phyloP scores from a whole-genome alignment of 257 asterid species.

The Solanum bukasovii region DNA sequence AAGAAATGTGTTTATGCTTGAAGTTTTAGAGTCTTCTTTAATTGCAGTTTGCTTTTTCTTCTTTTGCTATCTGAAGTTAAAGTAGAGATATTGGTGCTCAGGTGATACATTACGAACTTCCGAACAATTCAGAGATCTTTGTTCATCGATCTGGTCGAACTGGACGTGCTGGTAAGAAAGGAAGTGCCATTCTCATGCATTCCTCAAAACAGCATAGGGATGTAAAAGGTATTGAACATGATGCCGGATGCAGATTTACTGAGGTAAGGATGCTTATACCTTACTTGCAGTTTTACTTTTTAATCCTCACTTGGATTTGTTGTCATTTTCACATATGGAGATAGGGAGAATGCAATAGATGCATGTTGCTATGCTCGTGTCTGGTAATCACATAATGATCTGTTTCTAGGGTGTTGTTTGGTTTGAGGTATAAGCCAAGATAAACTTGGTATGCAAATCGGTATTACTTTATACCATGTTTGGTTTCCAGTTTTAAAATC shows the following conservation, averaged over 20 bases:
- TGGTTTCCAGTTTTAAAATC: not conserved
- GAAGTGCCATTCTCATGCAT: constrained; percentile 74
- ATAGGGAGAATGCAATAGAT: not conserved
- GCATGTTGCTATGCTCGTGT: not conserved
- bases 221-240: constrained; percentile 69
- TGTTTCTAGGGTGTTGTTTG: not conserved
- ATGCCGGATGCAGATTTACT: constrained; percentile 67
- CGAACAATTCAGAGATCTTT: constrained; percentile 70
- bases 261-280: constrained; percentile 35
- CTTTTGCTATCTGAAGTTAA: not conserved
- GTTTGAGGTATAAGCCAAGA: not conserved
- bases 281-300: constrained; percentile 7
- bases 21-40: not conserved
- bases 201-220: constrained; percentile 59
- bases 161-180: constrained; percentile 99
- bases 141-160: constrained; percentile 98
- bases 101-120: constrained; percentile 92
- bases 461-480: not conserved
- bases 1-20: not conserved
- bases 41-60: not conserved
- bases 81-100: constrained; percentile 17
- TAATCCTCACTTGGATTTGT: not conserved
- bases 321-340: not conserved
- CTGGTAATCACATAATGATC: not conserved
- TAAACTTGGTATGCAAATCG: not conserved